Evolutionary conservation across 805 yeast genomes (phyloP).

Genomic region (Wickerhamomyces bovis): DNA sequence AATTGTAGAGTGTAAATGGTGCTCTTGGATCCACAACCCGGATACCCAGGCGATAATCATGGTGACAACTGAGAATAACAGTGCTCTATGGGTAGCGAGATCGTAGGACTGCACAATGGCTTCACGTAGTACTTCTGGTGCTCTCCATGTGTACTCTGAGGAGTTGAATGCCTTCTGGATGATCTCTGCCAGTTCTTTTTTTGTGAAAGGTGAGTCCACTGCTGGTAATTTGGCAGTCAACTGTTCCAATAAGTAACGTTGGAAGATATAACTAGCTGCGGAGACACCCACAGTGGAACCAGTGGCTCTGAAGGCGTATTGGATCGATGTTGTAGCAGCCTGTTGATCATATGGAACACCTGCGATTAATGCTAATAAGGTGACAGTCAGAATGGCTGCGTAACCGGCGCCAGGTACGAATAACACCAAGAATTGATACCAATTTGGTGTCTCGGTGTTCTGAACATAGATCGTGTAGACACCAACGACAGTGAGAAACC

Average conservation of each 20-base stretch:
- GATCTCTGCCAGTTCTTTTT: constrained; percentile 21
- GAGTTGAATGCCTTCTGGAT: constrained; percentile 42
- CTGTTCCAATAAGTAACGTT: constrained; percentile 33
- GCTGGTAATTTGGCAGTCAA: constrained; percentile 21
- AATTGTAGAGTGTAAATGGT: constrained; percentile 43
- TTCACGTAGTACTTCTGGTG: constrained; percentile 39
- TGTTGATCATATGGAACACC: constrained; percentile 65
- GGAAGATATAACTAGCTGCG: constrained; percentile 61
- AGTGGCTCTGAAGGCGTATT: constrained; percentile 80
- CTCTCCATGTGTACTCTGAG: constrained; percentile 41
- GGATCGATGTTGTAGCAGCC: constrained; percentile 85
- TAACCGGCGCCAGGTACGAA: constrained; percentile 59
- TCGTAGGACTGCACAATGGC: constrained; percentile 40
- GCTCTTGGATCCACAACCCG: constrained; percentile 48
- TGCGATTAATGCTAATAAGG: constrained; percentile 69
- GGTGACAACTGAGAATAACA: constrained; percentile 37
- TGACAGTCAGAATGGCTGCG: constrained; percentile 62
- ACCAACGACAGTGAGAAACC: constrained; percentile 43
- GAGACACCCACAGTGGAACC: constrained; percentile 85
- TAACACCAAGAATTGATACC: constrained; percentile 39
- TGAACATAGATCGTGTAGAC: constrained; percentile 27
- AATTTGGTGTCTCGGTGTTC: constrained; percentile 20
- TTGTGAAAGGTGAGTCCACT: constrained; percentile 13
- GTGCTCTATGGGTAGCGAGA: constrained; percentile 44
- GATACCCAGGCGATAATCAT: constrained; percentile 35